Evolutionary conservation across 352 stramenopile genomes (phyloP).

Genomic region (Phytophthora pistaciae): DNA sequence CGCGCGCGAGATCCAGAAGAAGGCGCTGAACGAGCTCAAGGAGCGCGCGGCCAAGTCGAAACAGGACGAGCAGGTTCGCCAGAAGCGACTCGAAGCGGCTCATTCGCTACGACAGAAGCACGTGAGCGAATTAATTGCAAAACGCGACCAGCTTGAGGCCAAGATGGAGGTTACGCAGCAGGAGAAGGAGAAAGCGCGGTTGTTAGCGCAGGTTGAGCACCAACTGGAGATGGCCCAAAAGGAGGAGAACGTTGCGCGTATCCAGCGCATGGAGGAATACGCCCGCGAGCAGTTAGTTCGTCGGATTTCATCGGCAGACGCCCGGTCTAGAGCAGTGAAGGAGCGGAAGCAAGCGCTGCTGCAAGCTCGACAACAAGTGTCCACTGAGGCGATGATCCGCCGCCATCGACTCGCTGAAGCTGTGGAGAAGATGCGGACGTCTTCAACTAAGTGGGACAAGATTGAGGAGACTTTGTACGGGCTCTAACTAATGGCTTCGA

Average conservation of each 20-base stretch:
- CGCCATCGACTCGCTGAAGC: slow-evolving; percentile 75
- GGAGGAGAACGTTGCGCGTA: slow-evolving; percentile 73
- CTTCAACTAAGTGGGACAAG: slow-evolving; percentile 79
- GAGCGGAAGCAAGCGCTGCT: slow-evolving; percentile 66
- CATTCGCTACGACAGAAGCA: slow-evolving; percentile 49
- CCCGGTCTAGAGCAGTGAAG: slow-evolving; percentile 67
- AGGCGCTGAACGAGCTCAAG: slow-evolving; percentile 63
- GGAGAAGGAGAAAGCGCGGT: slow-evolving; percentile 55
- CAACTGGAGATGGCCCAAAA: slow-evolving; percentile 65
- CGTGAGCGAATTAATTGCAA: slow-evolving; percentile 47
- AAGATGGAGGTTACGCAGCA: slow-evolving; percentile 36
- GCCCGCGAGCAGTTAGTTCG: slow-evolving; percentile 64
- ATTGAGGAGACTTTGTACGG: slow-evolving; percentile 82
- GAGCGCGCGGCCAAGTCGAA: slow-evolving; percentile 67
- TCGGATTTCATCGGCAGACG: slow-evolving; percentile 69
- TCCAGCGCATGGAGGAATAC: slow-evolving; percentile 81
- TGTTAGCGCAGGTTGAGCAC: slow-evolving; percentile 65
- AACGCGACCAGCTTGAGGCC: slow-evolving; percentile 51
- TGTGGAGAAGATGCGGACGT: slow-evolving; percentile 69
- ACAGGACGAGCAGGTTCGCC: slow-evolving; percentile 73
- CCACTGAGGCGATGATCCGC: slow-evolving; percentile 68
- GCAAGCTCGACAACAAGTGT: slow-evolving; percentile 67
- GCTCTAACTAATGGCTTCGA: slow-evolving; percentile 26
- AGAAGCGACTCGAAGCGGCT: slow-evolving; percentile 68
- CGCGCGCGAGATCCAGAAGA: slow-evolving; percentile 68